Evolutionary conservation across 768 basidiomycete species (phyloP).

Genomic region (Pleurotus djamor): DNA sequence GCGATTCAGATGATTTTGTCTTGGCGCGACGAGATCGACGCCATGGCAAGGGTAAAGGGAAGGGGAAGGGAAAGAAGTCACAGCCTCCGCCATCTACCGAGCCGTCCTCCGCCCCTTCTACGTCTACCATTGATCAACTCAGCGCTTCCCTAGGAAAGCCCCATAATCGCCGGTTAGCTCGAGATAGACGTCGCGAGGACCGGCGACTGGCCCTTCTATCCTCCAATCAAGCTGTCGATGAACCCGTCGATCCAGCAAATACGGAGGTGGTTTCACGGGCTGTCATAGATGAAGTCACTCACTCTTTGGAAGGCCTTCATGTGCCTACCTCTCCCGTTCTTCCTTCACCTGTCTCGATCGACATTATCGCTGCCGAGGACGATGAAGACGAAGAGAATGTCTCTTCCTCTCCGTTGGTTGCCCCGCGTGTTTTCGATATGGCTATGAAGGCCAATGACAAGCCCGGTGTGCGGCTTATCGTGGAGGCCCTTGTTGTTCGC

Average conservation of each 20-base stretch:
- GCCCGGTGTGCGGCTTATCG: constrained; percentile 57
- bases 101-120: constrained; percentile 8
- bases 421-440: background rate
- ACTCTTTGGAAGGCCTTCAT: constrained; percentile 28
- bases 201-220: constrained; percentile 33
- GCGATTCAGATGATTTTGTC: constrained; percentile 25
- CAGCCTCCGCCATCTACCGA: constrained; percentile 12
- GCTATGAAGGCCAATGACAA: background rate
- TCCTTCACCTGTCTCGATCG: constrained; percentile 8
- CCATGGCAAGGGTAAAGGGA: constrained; percentile 15
- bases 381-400: constrained; percentile 1
- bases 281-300: constrained; percentile 14
- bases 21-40: constrained; percentile 8
- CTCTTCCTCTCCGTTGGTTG: background rate
- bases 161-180: constrained; percentile 36
- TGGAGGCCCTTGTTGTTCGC: constrained; percentile 77
- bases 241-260: background rate
- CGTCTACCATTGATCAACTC: constrained; percentile 4
- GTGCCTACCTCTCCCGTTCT: constrained; percentile 18
- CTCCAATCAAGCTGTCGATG: constrained; percentile 14
- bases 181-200: constrained; percentile 53
- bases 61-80: constrained; percentile 30
- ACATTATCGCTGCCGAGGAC: background rate
- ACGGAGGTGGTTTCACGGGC: background rate
- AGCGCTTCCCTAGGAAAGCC: constrained; percentile 17